Evolutionary conservation across 2,329 filamentous ascomycete species (phyloP).

Genomic region (Trichoderma citrinoviride): DNA sequence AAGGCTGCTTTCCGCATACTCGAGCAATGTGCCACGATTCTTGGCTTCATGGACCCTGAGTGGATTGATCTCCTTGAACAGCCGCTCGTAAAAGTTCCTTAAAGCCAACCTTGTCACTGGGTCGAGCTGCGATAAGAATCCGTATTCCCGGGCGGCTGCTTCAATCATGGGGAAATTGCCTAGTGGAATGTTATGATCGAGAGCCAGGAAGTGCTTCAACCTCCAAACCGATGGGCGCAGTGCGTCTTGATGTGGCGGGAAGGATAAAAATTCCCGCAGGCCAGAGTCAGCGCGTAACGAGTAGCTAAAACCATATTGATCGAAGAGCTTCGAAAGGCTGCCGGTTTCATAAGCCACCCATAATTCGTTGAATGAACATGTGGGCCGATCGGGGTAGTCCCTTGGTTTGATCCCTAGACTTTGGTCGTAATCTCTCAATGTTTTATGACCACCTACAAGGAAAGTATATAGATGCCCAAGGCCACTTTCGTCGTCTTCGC

Average conservation of each 20-base stretch:
- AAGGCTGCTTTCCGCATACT: background rate
- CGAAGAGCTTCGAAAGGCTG: background rate
- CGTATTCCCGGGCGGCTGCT: background rate
- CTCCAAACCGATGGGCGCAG: conserved; percentile 6
- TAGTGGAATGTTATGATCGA: background rate
- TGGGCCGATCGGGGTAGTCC: background rate
- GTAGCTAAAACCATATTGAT: background rate
- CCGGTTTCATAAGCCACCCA: background rate
- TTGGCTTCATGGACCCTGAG: conserved; percentile 1
- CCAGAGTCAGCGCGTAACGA: background rate
- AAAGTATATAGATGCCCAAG: background rate
- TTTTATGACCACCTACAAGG: background rate
- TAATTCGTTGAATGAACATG: conserved; percentile 3
- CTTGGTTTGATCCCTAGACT: background rate
- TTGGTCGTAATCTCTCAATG: background rate
- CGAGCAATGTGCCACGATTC: background rate
- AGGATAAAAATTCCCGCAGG: background rate
- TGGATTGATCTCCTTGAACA: background rate
- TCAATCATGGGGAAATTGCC: background rate
- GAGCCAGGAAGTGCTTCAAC: conserved; percentile 8
- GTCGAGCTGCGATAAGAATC: background rate
- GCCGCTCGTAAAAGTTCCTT: background rate
- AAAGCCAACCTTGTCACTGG: background rate
- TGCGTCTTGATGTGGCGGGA: background rate
- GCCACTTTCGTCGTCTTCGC: background rate